Conservation (phyloP, 805 yeast species). For the Nakazawaea populi region DNA sequence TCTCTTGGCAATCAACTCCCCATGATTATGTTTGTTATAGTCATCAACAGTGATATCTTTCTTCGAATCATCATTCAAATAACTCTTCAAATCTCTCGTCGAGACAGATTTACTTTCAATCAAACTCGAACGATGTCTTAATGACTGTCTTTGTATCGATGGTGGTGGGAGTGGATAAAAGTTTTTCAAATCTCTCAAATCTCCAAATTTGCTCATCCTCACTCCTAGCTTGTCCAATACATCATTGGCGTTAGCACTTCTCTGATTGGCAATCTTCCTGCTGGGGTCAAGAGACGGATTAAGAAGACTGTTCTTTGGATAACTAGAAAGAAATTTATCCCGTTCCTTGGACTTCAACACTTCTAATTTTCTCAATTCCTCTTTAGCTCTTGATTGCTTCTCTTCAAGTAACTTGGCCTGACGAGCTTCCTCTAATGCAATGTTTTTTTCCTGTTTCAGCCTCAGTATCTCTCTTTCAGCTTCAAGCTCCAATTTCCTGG, state of each 20-base stretch:
- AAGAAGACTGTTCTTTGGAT: neutral
- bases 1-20: neutral
- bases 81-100: constrained; percentile 6
- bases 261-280: constrained; percentile 1
- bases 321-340: neutral
- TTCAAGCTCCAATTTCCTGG: neutral
- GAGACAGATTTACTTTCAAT: constrained; percentile 3
- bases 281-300: constrained; percentile 20
- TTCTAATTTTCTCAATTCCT: constrained; percentile 3
- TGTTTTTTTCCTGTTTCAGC: neutral
- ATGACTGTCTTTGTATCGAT: neutral
- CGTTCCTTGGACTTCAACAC: neutral
- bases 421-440: constrained; percentile 1
- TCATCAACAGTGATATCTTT: constrained; percentile 4
- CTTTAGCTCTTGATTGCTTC: constrained; percentile 1
- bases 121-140: neutral
- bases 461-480: constrained; percentile 3
- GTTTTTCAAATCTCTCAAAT: constrained; percentile 4
- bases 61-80: constrained; percentile 3
- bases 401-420: neutral
- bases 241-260: constrained; percentile 14
- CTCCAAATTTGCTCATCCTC: constrained; percentile 20
- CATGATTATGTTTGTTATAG: constrained; percentile 1
- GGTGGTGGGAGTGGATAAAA: neutral
- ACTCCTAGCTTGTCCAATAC: constrained; percentile 24